Evolutionary conservation across 139 green algal species (phyloP), one percentile per base, ranked within the genome.

Genomic region (Chlorella sorokiniana): DNA sequence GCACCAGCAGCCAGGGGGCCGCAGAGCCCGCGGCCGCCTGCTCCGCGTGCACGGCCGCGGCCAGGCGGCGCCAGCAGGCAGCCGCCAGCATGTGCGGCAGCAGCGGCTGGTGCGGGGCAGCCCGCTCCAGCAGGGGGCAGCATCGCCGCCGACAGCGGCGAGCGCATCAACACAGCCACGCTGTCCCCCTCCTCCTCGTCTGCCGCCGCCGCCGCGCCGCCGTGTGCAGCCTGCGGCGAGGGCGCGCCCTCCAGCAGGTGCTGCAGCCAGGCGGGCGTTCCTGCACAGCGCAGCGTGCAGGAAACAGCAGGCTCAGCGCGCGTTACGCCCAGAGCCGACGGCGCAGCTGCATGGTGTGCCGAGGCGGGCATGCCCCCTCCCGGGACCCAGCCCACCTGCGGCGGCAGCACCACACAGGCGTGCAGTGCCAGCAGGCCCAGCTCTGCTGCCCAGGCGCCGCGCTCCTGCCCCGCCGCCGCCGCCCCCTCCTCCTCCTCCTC

Each of bases 1-100:
- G 69, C 67, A 78, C 48, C 51, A 85, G 51, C 62, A 85, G 80
- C 80, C 80, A 85, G 65, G 69, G 78, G 1, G 45, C 65, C 16
- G 35, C 35, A 27, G 48, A 38, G 0, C 73, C 73, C 18, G 73
- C 73, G 6, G 35, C 41, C 1, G 25, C 73, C 52, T 52, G 20
- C 40, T 79, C 73, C 3, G 73, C 73, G 18, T 79, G 51, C 54
- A 69, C 38, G 38, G 37, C 37, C 1, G 54, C 73, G 0, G 54
- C 73, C 37, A 85, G 9, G 9, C 51, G 48, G 20, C 20, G 45
- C 80, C 80, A 85, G 64, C 81, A 51, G 23, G 80, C 80, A 5
- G 35, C 67, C 5, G 80, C 80, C 48, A 85, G 52, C 51, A 85
- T 52, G 6, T 23, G 27, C 8, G 73, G 73, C 73, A 79, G 73